Conservation (phyloP, 2,329 filamentous ascomycete genomes). For the Calonectria henricotiae region DNA sequence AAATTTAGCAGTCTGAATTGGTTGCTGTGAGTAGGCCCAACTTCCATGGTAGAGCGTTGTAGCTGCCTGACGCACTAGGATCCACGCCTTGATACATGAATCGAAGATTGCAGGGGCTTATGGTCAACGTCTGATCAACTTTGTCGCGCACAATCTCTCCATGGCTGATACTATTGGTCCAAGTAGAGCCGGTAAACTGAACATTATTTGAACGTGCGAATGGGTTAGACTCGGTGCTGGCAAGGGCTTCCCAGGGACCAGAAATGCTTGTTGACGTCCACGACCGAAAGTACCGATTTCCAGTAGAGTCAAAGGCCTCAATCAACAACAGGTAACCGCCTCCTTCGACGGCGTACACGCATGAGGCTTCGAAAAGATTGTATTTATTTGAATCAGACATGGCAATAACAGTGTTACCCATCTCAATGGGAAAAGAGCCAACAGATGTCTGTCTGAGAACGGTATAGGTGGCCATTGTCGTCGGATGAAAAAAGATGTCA, state of each 20-base stretch:
- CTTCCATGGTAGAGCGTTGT: constrained; percentile 26
- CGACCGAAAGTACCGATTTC: constrained; percentile 27
- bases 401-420: constrained; percentile 23
- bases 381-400: constrained; percentile 23
- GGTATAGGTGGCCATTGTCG: constrained; percentile 29
- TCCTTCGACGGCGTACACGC: constrained; percentile 17
- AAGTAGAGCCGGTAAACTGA: constrained; percentile 3
- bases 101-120: constrained; percentile 20
- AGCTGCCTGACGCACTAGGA: background rate
- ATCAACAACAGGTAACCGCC: constrained; percentile 24
- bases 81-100: constrained; percentile 23
- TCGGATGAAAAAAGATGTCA: constrained; percentile 29
- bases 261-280: constrained; percentile 20
- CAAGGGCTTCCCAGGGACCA: constrained; percentile 7
- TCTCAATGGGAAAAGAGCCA: constrained; percentile 13
- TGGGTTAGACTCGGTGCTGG: constrained; percentile 20
- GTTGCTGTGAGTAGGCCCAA: constrained; percentile 18
- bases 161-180: constrained; percentile 26
- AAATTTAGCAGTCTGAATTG: constrained; percentile 2
- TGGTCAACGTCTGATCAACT: constrained; percentile 27
- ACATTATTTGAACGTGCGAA: constrained; percentile 18
- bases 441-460: constrained; percentile 16
- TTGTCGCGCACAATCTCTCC: constrained; percentile 23
- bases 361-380: constrained; percentile 25
- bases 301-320: constrained; percentile 22